A percentile compares a stretch with the other conserved stretches of the same genome.
Conservation (phyloP, 2,329 filamentous ascomycete genomes). For the Blastomyces percursus region DNA sequence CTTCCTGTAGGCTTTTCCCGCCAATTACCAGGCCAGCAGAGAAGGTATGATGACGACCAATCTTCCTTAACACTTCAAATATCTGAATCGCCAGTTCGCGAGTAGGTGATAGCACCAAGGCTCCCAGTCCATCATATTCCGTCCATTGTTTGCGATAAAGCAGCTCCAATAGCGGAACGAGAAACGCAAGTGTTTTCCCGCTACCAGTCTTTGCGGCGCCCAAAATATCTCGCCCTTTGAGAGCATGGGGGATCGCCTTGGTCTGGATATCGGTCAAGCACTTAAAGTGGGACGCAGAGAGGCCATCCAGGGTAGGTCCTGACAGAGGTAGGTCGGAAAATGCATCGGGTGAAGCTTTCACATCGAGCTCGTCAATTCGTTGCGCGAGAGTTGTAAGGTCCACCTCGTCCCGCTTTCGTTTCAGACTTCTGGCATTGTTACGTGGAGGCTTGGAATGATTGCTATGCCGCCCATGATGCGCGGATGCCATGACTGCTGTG, state of each 20-base stretch:
- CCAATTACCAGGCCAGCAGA: constrained; percentile 90
- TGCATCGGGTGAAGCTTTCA: constrained; percentile 45
- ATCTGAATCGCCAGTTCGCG: constrained; percentile 94
- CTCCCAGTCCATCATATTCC: constrained; percentile 80
- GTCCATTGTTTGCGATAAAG: constrained; percentile 83
- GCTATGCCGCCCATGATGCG: constrained; percentile 1
- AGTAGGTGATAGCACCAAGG: constrained; percentile 85
- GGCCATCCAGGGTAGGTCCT: constrained; percentile 62
- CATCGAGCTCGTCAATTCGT: constrained; percentile 36
- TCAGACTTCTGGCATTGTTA: constrained; percentile 25
- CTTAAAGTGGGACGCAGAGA: constrained; percentile 80
- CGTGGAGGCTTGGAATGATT: constrained; percentile 21
- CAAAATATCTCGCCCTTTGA: constrained; percentile 79
- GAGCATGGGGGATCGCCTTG: constrained; percentile 73
- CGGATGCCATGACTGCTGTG: constrained; percentile 13
- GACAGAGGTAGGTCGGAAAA: constrained; percentile 85
- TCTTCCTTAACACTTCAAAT: constrained; percentile 83
- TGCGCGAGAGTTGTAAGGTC: constrained; percentile 33
- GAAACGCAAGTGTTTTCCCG: constrained; percentile 88
- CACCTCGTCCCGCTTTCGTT: constrained; percentile 38
- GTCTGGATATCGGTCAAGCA: constrained; percentile 84
- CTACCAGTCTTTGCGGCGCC: constrained; percentile 93
- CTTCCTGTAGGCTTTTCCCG: constrained; percentile 78
- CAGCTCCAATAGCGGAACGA: constrained; percentile 85
- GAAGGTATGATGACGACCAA: constrained; percentile 80